Base-by-base conservation (phyloP, 805 yeast genomes). In the Candida ortonii region DNA sequence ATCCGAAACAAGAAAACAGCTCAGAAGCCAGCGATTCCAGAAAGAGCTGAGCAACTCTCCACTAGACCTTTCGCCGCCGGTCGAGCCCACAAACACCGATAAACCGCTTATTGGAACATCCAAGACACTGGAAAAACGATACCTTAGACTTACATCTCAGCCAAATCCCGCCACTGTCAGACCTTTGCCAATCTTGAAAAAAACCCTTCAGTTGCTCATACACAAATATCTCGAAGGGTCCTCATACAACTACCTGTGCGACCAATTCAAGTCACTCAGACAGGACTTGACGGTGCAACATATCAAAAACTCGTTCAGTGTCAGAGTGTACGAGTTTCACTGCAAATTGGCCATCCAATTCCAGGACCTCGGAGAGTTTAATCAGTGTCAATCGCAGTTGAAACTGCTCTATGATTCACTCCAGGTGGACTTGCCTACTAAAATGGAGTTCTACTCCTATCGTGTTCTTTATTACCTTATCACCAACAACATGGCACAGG, bases 261-360 rank as follows among this genome's bases (percentile, higher is more conserved):
- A 86, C 57, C 98, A 90, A 61, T 75, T 90, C 53, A 90, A 89
- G 60, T 84, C 97, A 0, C 71, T 93, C 40, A 70, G 98, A 49
- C 98, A 90, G 60, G 98, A 90, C 61, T 62, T 90, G 44, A 84
- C 94, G 3, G 97, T 90, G 7, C 98, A 90, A 61, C 84, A 84
- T 52, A 80, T 90, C 27, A 80, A 80, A 49, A 78, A 78, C 50
- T 78, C 73, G 27, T 84, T 93, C 53, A 76, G 96, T 0, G 74
- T 87, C 5, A 53, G 63, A 35, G 95, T 87, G 0, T 90, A 93
- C 58, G 93, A 87, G 58, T 71, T 79, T 3, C 95, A 90, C 59
- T 93, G 93, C 4, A 74, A 88, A 30, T 65, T 89, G n/a, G 95
- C 97, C 0, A 70, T 90, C 23, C 83, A 79, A 47, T 80, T 83